Conservation (phyloP, 2,329 filamentous ascomycete species). For the Huntiella moniliformis region DNA sequence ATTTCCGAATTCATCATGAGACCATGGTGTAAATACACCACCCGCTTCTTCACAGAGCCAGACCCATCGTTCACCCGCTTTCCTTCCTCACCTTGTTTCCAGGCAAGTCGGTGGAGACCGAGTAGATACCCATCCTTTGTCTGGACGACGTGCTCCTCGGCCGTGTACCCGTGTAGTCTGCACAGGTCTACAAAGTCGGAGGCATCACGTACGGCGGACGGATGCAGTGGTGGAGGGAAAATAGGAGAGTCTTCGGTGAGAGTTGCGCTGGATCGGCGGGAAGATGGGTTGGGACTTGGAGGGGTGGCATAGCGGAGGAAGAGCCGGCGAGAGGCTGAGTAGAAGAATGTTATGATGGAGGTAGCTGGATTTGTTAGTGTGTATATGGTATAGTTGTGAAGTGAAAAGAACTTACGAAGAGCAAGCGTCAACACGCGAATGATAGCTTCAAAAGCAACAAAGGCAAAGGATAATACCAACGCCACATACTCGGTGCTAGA, state of each 20-base stretch:
- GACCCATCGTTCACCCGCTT: constrained; percentile 55
- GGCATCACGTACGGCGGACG: constrained; percentile 62
- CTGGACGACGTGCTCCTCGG: constrained; percentile 90
- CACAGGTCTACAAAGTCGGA: constrained; percentile 92
- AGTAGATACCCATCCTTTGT: constrained; percentile 87
- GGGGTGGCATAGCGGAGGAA: constrained; percentile 43
- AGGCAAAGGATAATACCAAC: constrained; percentile 61
- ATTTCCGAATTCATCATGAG: constrained; percentile 98
- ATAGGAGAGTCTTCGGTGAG: constrained; percentile 25
- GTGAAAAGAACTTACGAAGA: constrained; percentile 42
- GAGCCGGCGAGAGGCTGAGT: constrained; percentile 59
- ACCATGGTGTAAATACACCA: constrained; percentile 88
- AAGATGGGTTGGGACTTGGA: not conserved
- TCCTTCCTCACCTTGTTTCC: constrained; percentile 65
- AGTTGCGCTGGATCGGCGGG: not conserved
- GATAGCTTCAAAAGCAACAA: constrained; percentile 65
- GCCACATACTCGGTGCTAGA: constrained; percentile 69
- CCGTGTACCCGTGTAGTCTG: constrained; percentile 73
- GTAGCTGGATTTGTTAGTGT: constrained; percentile 32
- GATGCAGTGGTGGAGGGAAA: constrained; percentile 29
- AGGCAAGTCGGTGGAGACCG: constrained; percentile 72
- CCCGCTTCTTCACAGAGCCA: constrained; percentile 54
- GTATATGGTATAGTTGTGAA: not conserved
- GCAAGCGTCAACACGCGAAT: constrained; percentile 76
- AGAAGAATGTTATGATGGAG: constrained; percentile 65